Base-by-base conservation (phyloP, 768 basidiomycete species). In the Postia placenta region DNA sequence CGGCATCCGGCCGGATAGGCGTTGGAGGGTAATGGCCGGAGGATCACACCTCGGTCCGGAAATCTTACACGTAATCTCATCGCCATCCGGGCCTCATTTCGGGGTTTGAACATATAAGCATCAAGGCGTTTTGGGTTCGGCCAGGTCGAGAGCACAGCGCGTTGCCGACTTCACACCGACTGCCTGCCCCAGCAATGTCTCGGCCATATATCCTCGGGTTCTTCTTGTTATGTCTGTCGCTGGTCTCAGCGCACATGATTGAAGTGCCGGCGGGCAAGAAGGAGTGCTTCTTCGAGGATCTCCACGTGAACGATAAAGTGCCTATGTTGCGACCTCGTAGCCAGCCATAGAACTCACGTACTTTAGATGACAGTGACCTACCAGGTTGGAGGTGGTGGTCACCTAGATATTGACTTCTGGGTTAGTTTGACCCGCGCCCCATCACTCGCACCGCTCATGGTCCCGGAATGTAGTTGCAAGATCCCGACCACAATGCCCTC, bases 391-490 rank as follows among this genome's bases (percentile, higher is more conserved):
- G 92, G 91, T 38, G 96, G 96, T 22, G 95, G 96, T 1, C 90
- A 97, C 64, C 69, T 98, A 43, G 96, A 99, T 68, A 91, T 99
- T 51, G 95, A 99, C 68, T 98, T 98, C 64, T 95, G 86, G 87
- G 93, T 95, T 55, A 60, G 69, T 26, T 24, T 24, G n/a, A 24
- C 22, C 39, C 25, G 26, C 33, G 19, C 23, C 15, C n/a, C 42
- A 23, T n/a, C n/a, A n/a, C n/a, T n/a, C n/a, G n/a, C n/a, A n/a
- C n/a, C n/a, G n/a, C n/a, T n/a, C n/a, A n/a, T n/a, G n/a, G n/a
- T n/a, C n/a, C n/a, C n/a, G n/a, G n/a, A n/a, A n/a, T 53, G 4
- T 62, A 98, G 92, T 79, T 97, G 50, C 72, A 81, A 23, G 91
- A 93, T 63, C 93, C 95, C 26, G 74, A 79, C 26, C 77, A 73